Evolutionary conservation across 768 basidiomycete species (phyloP), one percentile per base, ranked within the genome.

Genomic region (Auriscalpium microsporum): DNA sequence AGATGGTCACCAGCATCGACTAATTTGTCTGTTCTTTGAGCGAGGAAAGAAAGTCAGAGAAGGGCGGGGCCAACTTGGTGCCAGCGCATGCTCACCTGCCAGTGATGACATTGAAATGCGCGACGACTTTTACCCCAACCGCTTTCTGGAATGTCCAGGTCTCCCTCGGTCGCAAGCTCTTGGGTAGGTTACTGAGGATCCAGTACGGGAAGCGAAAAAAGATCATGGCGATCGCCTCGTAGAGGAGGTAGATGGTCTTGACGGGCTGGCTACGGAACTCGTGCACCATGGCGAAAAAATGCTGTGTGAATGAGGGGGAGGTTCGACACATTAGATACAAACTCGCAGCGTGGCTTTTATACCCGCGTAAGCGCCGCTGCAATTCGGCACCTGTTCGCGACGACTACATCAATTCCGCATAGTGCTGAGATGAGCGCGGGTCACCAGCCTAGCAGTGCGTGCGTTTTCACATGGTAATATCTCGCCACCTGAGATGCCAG

Each of bases 191-290:
- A 16, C 19, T 28, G 14, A 58, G 36, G 23, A 44, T 9, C 59
- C 59, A 61, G 13, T 34, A 56, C 19, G 57, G 54, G 11, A 56
- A 49, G 46, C 50, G 57, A 34, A 53, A 48, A 8, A 61, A n/a
- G 3, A 59, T 38, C 14, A 53, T 54, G 21, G 35, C 42, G 14
- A 47, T 17, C 10, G 54, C 17, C 38, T 56, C 58, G 16, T 56
- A 56, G 11, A 19, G 14, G 44, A 56, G 58, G 45, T 59, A 61
- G 10, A 59, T 11, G 9, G 34, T 35, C 17, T 53, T 59, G 42
- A 55, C 45, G 17, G 60, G 54, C 28, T 53, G 59, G 2, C n/a
- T 13, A 23, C 57, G 45, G 14, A 53, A 56, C 19, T 61, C 48
- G 33, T 58, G 52, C 37, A 58, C 49, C 23, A n/a, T 17, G 4